phyloP scores from a whole-genome alignment of 805 yeast species.

The Saccharomycopsis sp. region DNA sequence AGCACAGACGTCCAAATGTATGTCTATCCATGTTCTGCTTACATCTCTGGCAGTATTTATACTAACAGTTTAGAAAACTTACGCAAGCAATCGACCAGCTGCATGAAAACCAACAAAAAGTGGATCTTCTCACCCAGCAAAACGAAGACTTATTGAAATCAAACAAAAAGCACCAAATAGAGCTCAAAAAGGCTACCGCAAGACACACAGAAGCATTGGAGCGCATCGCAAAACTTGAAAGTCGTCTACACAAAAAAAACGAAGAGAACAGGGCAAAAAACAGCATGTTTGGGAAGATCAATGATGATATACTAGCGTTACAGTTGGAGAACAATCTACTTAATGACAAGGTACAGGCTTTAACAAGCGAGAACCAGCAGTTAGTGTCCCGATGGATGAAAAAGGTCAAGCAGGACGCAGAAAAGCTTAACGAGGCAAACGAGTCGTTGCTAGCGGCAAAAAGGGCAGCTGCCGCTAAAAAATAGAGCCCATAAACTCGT shows the following conservation, averaged over 20 bases:
- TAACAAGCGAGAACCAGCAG: conserved; percentile 43
- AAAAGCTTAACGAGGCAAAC: conserved; percentile 46
- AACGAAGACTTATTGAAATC: conserved; percentile 17
- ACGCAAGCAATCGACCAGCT: conserved; percentile 3
- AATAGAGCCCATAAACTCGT: conserved; percentile 18
- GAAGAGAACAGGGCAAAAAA: conserved; percentile 38
- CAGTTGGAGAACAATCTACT: conserved; percentile 33
- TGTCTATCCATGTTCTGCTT: too few species aligned
- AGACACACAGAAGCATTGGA: conserved; percentile 17
- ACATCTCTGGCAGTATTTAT: too few species aligned
- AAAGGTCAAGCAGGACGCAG: conserved; percentile 53
- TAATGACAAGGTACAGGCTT: conserved; percentile 28
- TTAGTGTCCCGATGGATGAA: conserved; percentile 55
- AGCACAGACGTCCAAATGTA: conserved; percentile 18
- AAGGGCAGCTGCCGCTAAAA: conserved; percentile 1
- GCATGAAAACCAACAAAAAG: conserved; percentile 4
- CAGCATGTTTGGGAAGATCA: conserved; percentile 49
- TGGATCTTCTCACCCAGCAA: conserved; percentile 16
- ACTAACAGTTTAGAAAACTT: conserved; percentile 14
- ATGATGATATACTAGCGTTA: conserved; percentile 59
- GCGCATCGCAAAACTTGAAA: neutral
- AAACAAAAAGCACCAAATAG: conserved; percentile 22
- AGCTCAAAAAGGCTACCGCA: conserved; percentile 26
- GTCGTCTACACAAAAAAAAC: conserved; percentile 20
- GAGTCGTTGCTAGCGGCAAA: conserved; percentile 15